These are phyloP conservation scores for Aureobasidium mangrovei DNA, from an alignment of 2,329 filamentous ascomycete species.

Conservation along the genomic window DNA sequence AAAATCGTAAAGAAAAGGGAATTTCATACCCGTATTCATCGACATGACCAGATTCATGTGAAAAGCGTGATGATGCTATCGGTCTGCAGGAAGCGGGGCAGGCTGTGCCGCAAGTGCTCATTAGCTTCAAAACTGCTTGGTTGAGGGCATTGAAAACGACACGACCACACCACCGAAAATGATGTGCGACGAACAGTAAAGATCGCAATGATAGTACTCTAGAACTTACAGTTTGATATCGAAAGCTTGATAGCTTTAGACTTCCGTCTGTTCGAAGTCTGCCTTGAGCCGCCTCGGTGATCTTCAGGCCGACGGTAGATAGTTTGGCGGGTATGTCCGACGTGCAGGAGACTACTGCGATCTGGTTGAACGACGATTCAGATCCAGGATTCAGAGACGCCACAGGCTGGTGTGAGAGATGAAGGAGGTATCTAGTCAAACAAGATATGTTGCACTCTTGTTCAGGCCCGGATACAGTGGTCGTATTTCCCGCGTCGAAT, in stretches of 20 bases:
- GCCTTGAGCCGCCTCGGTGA: neutral
- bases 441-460: neutral
- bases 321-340: conserved; percentile 7
- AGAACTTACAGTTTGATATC: neutral
- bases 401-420: neutral
- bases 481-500: neutral
- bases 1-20: neutral
- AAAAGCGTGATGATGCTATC: conserved; percentile 12
- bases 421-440: neutral
- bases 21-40: conserved; percentile 13
- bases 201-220: neutral
- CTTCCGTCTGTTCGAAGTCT: conserved; percentile 1
- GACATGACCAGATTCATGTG: conserved; percentile 13
- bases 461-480: neutral
- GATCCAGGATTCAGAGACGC: conserved; percentile 1
- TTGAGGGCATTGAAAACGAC: neutral
- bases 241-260: neutral
- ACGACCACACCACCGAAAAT: neutral
- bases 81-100: conserved; percentile 11
- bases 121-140: neutral
- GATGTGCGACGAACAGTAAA: neutral
- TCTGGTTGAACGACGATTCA: neutral
- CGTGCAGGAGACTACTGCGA: conserved; percentile 9
- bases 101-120: conserved; percentile 10
- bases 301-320: neutral